Evolutionary conservation across 1,284 basidiomycete genomes (phyloP), one percentile per base, ranked within the genome.

Genomic region (Wallemia hederae): DNA sequence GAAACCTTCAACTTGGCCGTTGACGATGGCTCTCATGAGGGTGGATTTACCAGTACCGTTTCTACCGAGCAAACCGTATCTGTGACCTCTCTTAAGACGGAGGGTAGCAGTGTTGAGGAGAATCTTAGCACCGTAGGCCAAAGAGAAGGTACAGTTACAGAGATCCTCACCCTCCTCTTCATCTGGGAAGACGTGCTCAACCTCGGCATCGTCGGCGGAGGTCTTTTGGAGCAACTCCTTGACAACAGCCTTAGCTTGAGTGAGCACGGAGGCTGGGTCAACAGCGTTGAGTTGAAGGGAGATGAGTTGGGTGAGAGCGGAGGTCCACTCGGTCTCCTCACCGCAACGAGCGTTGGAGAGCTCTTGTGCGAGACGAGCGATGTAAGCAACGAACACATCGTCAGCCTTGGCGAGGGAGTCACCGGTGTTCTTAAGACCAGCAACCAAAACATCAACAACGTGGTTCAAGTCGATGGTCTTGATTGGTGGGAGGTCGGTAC

Each of bases 11-110:
- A 96, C 89, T 76, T 96, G 90, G 64, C 86, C 85, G 71, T 89
- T 89, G 74, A 83, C 86, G 72, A 90, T 90, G 68, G 87, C 89
- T 70, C 86, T 84, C 91, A 96, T 94, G 72, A 96, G 82, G 60
- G 90, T 96, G 22, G 91, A 96, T 79, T 96, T 96, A 69, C 90
- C 90, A 69, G 90, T 89, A 80, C 91, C 91, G 75, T 96, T 96
- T 75, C 90, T 86, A 73, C 91, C 90, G 73, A 88, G 91, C 59
- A 96, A 83, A 81, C 90, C 90, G 74, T 96, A 96, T 71, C 91
- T 89, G 77, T 94, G 87, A 63, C 90, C 91, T 76, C 91, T 89
- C 80, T 94, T 96, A 72, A 96, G 83, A 70, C 90, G 88, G 71
- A 96, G 85, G 65, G 78, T 83, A 65, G 91, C 90, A 60, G 89